These are phyloP conservation scores for Hypholoma sublateritium DNA, from an alignment of 768 basidiomycete species.

Conservation along the genomic window DNA sequence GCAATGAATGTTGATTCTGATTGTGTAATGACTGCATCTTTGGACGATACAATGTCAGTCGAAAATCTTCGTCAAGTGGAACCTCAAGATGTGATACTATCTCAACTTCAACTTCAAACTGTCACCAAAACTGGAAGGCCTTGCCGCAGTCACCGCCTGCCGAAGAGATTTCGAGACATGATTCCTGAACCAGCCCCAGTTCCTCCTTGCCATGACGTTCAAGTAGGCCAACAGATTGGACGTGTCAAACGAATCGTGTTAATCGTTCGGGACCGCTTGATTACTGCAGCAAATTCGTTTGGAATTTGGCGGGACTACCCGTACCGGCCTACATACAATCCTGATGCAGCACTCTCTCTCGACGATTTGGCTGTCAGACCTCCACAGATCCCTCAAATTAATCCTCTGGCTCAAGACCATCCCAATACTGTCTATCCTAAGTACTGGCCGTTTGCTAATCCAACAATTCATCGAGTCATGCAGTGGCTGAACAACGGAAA, in stretches of 20 bases:
- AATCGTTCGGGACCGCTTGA: background rate
- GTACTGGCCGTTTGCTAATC: constrained; percentile 13
- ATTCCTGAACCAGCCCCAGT: background rate
- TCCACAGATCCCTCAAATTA: background rate
- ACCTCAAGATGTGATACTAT: no score
- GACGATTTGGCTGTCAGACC: constrained; percentile 9
- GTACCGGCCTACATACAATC: constrained; percentile 24
- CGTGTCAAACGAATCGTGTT: background rate
- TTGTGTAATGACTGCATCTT: no score
- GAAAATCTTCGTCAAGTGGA: no score
- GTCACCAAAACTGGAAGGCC: background rate
- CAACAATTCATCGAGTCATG: constrained; percentile 19
- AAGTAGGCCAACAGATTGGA: background rate
- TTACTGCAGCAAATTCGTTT: constrained; percentile 21
- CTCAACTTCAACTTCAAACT: background rate
- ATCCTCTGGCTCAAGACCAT: background rate
- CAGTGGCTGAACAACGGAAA: constrained; percentile 23
- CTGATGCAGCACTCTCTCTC: constrained; percentile 17
- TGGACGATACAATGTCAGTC: no score
- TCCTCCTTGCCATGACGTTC: no score
- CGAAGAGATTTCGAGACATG: background rate
- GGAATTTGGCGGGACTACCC: constrained; percentile 23
- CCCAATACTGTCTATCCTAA: background rate
- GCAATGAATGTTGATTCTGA: no score
- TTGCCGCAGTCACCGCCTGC: background rate